phyloP scores from a whole-genome alignment of 495 filamentous ascomycete species.

The Daldinia decipiens region DNA sequence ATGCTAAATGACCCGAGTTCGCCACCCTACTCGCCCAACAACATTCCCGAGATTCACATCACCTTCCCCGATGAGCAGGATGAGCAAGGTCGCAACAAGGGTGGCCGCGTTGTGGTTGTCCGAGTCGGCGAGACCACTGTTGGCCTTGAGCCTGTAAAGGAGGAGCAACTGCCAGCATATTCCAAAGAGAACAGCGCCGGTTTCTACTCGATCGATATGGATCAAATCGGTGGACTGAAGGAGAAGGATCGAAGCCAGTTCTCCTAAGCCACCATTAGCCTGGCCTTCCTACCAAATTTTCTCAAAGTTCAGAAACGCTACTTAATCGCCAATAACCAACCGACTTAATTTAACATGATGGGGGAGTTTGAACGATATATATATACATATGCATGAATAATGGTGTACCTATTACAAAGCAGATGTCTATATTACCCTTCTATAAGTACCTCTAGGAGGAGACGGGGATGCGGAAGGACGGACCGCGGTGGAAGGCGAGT shows the following conservation, averaged over 20 bases:
- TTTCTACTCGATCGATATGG: conserved; percentile 92
- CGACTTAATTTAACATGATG: conserved; percentile 30
- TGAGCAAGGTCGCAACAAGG: conserved; percentile 84
- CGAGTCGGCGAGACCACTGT: conserved; percentile 87
- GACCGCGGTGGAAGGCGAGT: conserved; percentile 38
- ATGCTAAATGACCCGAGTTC: conserved; percentile 78
- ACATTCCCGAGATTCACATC: conserved; percentile 94
- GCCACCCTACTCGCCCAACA: conserved; percentile 79
- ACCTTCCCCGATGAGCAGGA: conserved; percentile 97
- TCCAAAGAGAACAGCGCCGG: conserved; percentile 76
- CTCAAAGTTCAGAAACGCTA: conserved; percentile 22
- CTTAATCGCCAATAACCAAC: conserved; percentile 14
- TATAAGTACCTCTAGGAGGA: conserved; percentile 23
- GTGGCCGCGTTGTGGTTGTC: conserved; percentile 90
- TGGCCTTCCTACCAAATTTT: conserved; percentile 7
- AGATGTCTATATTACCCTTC: conserved; percentile 41
- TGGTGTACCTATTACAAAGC: conserved; percentile 42
- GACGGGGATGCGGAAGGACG: conserved; percentile 43
- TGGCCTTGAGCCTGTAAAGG: conserved; percentile 85
- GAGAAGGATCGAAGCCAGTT: conserved; percentile 73
- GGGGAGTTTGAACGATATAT: conserved; percentile 41
- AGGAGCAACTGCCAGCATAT: conserved; percentile 87
- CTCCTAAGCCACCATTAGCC: conserved; percentile 39
- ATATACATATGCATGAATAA: conserved; percentile 47
- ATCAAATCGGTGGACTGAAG: conserved; percentile 92